Evolutionary conservation across 2,329 filamentous ascomycete genomes (phyloP), one percentile per base, ranked within the genome.

Genomic region (Ophiostoma sp.): DNA sequence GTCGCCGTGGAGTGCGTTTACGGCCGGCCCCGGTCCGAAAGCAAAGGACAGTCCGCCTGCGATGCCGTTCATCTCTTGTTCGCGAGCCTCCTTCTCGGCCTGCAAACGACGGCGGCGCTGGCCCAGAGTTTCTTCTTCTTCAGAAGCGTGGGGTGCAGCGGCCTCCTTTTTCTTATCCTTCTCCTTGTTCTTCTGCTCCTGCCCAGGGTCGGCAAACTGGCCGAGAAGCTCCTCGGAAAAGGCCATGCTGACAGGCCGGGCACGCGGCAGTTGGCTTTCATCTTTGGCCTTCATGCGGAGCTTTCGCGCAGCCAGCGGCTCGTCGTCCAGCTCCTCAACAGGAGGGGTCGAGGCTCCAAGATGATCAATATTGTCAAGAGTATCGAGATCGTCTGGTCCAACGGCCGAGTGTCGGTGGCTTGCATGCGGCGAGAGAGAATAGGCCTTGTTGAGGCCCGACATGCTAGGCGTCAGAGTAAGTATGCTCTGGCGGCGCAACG

Each of bases 81-180:
- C 85, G 36, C 86, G 85, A 7, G 89, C 89, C 78, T 91, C 89
- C 35, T 83, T 83, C 75, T 89, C 87, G 7, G 88, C 87, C 77
- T 93, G 90, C 1, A 95, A 82, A 35, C 92, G 86, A 36, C 87
- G 87, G 0, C 91, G 88, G 13, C 92, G 88, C 77, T 94, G 90
- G 11, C 91, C 92, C 0, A 95, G 82, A 0, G 92, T 94, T 77
- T 95, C 92, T 74, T 93, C 90, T 73, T 89, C 90, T 72, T 84
- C 83, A 10, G 62, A 65, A n/a, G 27, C 76, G 73, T 70, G 39
- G 10, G 44, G 44, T n/a, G 44, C 44, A n/a, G 41, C 23, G 8
- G 15, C 33, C 15, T 65, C 66, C 31, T 31, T 64, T 72, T 57
- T 67, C 77, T 73, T 6, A 74, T 76, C 41, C 27, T 76, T 73